Evolutionary conservation across 225 moss, liverwort and hornwort species (phyloP), one percentile per base, ranked within the genome.

Genomic region (Marchantia polymorpha): DNA sequence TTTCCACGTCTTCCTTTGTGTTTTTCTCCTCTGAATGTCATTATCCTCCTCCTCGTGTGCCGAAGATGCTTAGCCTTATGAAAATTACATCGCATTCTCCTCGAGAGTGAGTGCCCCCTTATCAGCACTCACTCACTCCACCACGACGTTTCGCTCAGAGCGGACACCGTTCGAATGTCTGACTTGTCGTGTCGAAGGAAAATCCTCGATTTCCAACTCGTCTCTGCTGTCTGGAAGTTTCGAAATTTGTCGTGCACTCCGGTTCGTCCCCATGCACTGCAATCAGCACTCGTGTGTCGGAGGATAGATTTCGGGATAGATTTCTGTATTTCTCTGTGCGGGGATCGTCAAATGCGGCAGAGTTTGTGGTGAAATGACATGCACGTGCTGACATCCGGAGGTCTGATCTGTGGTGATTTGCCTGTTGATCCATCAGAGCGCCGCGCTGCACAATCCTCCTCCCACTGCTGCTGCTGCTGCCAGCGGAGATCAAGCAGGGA

Each of bases 401-500:
- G 72, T 72, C 52, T 52, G 52, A 72, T 51, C 10, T 25, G 72
- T 23, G 39, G 19, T 49, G 47, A 56, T 12, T 51, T 25, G 27
- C 22, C 31, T 75, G 55, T 29, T 50, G 60, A 46, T 47, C 20
- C 47, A 17, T 31, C 48, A 76, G 76, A 76, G 76, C 61, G 5
- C 76, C 39, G 76, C 76, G 59, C 56, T 39, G 12, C 55, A 3
- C 30, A 22, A 58, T 76, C 59, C 12, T 39, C 20, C 12, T 0
- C 12, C 39, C 5, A 39, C 25, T 56, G n/a, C 12, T 39, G 11
- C 12, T 0, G 13, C 39, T 11, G 48, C 25, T 56, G n/a, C 12
- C 59, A n/a, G 60, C 79, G 9, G 65, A 49, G n/a, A 52, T 50
- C 78, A 74, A 29, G 14, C 60, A 67, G 52, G 29, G 82, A 25